These are phyloP conservation scores for Phialophora tarda DNA, from an alignment of 2,329 filamentous ascomycete genomes.

Conservation along the genomic window DNA sequence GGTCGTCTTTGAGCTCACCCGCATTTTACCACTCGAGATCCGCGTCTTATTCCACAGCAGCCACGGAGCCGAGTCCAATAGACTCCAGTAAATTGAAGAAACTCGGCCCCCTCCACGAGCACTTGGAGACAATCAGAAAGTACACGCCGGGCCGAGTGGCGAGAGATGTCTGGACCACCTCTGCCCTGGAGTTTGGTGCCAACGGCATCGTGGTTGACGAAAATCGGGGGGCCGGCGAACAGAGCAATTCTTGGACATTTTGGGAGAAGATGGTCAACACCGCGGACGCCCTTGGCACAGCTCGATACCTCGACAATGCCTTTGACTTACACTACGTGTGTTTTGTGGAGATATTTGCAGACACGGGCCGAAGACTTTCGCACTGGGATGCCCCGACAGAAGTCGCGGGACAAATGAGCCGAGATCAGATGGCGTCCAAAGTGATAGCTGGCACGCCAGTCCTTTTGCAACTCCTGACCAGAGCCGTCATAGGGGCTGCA, in stretches of 20 bases:
- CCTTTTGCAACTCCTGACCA: slow-evolving; percentile 8
- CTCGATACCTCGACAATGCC: slow-evolving; percentile 1
- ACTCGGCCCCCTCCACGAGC: slow-evolving; percentile 7
- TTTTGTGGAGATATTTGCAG: slow-evolving; percentile 10
- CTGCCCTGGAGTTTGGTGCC: not conserved
- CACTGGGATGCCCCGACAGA: not conserved
- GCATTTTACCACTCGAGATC: not conserved
- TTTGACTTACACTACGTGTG: slow-evolving; percentile 11
- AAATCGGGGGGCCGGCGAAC: not conserved
- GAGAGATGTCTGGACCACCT: not conserved
- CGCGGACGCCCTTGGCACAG: slow-evolving; percentile 12
- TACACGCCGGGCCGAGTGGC: not conserved
- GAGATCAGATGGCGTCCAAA: not conserved
- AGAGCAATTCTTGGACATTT: not conserved
- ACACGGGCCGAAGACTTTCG: slow-evolving; percentile 4
- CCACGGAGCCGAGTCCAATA: not conserved
- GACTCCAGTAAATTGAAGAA: not conserved
- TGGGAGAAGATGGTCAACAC: slow-evolving; percentile 12
- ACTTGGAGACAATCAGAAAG: slow-evolving; percentile 8
- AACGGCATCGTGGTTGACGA: not conserved
- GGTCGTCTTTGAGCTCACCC: not conserved
- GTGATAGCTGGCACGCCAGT: not conserved
- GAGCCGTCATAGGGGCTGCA: slow-evolving; percentile 7
- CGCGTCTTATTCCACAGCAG: slow-evolving; percentile 2
- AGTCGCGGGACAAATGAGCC: not conserved